Base-by-base conservation (phyloP, 371 early-diverging fungal genomes). In the Catenaria anguillulae region DNA sequence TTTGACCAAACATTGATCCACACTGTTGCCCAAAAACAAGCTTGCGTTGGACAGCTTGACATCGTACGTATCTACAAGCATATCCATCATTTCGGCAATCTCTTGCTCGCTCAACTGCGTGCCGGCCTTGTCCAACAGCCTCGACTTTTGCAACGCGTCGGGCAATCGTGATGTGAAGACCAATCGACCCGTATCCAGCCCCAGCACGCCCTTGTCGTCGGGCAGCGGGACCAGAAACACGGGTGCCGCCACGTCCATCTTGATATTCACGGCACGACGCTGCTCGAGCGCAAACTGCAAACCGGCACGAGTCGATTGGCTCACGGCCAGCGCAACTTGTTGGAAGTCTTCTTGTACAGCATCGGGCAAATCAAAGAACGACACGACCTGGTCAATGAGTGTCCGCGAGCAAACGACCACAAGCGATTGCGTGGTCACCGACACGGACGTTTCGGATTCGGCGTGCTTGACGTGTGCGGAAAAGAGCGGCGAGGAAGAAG, bases 231-330 rank as follows among this genome's bases (percentile, higher is more conserved):
- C 73, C n/a, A 97, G 83, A 70, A 98, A 82, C 45, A 97, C 87
- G 1, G 98, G 98, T 6, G 98, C 98, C 65, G 93, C 91, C 74
- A 94, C 83, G 67, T 97, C 93, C n/a, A 98, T 79, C 45, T 84
- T 82, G 23, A 97, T 71, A 70, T 94, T 92, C 23, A 92, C 64
- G 0, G 90, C 88, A 54, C 86, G 89, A 72, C 93, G 95, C 60
- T 85, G 83, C 42, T 86, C 90, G 48, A 98, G 68, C 0, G 93
- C 93, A 71, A 81, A 86, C 67, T 89, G 85, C 0, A 98, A 70
- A 12, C 87, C 87, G 2, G 88, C 87, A 17, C 87, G 70, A 1
- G 98, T 96, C 67, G 94, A 93, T 19, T 87, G 84, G 26, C 87
- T 88, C 43, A 96, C 65, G 19, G 69, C 3, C 48, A 56, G 5